Evolutionary conservation across 2,329 filamentous ascomycete genomes (phyloP).

Genomic region (Diaporthe sp.): DNA sequence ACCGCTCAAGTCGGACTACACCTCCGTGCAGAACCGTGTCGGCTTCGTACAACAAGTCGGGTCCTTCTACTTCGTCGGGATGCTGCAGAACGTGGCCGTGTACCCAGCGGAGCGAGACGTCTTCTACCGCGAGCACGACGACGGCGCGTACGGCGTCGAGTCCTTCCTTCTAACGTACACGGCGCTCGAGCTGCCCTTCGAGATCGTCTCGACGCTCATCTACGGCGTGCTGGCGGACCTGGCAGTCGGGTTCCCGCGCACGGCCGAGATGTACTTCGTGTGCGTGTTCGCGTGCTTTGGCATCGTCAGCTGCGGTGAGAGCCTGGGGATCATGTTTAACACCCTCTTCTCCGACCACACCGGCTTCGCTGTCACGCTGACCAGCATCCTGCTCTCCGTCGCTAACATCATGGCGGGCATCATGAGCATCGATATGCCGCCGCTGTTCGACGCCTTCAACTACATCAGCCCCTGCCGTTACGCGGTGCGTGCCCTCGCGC

Average conservation of each 20-base stretch:
- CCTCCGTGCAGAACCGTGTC: slow-evolving; percentile 78
- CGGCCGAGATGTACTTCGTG: slow-evolving; percentile 76
- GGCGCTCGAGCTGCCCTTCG: slow-evolving; percentile 79
- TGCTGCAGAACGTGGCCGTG: slow-evolving; percentile 83
- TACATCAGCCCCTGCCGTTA: slow-evolving; percentile 82
- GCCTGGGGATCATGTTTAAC: slow-evolving; percentile 84
- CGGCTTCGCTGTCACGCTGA: slow-evolving; percentile 82
- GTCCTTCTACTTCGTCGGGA: slow-evolving; percentile 81
- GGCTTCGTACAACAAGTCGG: slow-evolving; percentile 81
- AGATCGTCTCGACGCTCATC: slow-evolving; percentile 74
- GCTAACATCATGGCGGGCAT: slow-evolving; percentile 80
- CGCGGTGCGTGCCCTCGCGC: slow-evolving; percentile 74
- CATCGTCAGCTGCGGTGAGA: slow-evolving; percentile 81
- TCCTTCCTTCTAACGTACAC: slow-evolving; percentile 81
- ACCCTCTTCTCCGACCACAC: slow-evolving; percentile 78
- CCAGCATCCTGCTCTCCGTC: slow-evolving; percentile 77
- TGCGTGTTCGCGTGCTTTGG: slow-evolving; percentile 79
- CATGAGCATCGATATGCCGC: slow-evolving; percentile 78
- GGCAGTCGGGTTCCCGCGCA: slow-evolving; percentile 75
- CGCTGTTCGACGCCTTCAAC: slow-evolving; percentile 76
- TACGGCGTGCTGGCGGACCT: slow-evolving; percentile 76
- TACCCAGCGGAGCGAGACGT: slow-evolving; percentile 81
- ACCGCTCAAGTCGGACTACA: slow-evolving; percentile 78
- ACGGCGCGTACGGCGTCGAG: slow-evolving; percentile 79
- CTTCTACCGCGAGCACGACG: slow-evolving; percentile 83